Evolutionary conservation across 805 yeast genomes (phyloP), one percentile per base, ranked within the genome.

Genomic region (Wickerhamiella kazuoi): DNA sequence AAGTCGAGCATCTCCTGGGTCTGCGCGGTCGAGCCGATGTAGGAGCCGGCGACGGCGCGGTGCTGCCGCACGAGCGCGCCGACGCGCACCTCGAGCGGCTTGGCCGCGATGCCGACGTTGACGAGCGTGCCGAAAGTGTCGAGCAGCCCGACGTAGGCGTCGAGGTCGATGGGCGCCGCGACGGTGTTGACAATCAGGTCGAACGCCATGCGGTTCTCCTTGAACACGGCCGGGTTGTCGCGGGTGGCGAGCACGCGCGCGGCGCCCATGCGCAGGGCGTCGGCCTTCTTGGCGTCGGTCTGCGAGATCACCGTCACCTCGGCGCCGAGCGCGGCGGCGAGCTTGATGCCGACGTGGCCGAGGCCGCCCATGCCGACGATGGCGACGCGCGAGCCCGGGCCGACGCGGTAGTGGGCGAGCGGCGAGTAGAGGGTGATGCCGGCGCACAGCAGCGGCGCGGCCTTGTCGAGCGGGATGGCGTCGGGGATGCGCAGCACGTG

Each of bases 401-500:
- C 69, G 47, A 59, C 64, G 34, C 65, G 66, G 42, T 64, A 63
- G 56, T 64, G 61, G 37, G 52, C 63, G 49, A 78, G 58, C 39
- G 87, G 86, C 9, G 80, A 70, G 62, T 63, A 78, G 14, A 72
- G 76, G 13, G 87, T 78, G 54, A 76, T 62, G 43, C 87, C 87
- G 43, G 82, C 87, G 63, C 87, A 78, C 61, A 76, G 60, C 60
- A 79, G 61, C 38, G 86, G 84, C 3, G 83, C 83, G 21, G 72
- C 82, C 24, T 65, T 60, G 30, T 63, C 69, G 34, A 71, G 62
- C 32, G 68, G 62, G 30, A 74, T 48, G 8, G 49, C 56, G 14
- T 69, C 71, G 35, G 86, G 86, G 42, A 79, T 71, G 37, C 73
- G 72, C 61, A 78, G 66, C 3, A 67, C 76, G 53, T 74, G 73